phyloP scores from a whole-genome alignment of 768 basidiomycete genomes.

The Mrakia frigida region DNA sequence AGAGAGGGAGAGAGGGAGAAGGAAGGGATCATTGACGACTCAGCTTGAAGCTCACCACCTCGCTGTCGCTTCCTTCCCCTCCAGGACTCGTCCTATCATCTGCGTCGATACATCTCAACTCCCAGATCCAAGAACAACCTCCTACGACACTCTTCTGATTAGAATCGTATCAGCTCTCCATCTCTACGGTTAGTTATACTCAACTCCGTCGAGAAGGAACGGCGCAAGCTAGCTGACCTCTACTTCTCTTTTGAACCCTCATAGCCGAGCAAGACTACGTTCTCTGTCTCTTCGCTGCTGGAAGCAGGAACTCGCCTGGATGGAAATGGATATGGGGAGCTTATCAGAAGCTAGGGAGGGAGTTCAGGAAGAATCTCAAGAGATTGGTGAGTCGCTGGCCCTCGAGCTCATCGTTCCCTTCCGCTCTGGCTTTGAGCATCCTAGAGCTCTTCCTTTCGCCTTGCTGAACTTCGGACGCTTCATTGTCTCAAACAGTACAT shows the following conservation, averaged over 20 bases:
- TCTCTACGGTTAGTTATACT: conserved; percentile 5
- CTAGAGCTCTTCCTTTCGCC: not conserved
- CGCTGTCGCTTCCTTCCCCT: conserved; percentile 21
- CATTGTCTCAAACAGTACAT: conserved; percentile 56
- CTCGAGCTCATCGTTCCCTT: not conserved
- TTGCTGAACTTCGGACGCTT: not conserved
- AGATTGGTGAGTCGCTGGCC: conserved; percentile 58
- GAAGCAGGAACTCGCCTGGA: conserved; percentile 63
- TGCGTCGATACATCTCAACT: conserved; percentile 75
- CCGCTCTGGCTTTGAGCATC: not conserved
- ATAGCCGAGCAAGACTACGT: conserved; percentile 84
- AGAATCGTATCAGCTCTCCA: conserved; percentile 45
- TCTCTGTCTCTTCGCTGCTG: conserved; percentile 79
- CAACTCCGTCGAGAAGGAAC: conserved; percentile 60
- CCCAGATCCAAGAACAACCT: conserved; percentile 60
- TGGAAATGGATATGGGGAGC: conserved; percentile 94
- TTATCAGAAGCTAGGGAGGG: conserved; percentile 66
- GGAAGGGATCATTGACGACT: too few species aligned
- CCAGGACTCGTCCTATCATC: conserved; percentile 54
- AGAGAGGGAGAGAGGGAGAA: not conserved
- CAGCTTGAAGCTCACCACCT: conserved; percentile 5
- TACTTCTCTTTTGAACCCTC: not conserved
- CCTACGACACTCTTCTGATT: conserved; percentile 71
- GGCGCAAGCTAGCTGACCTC: conserved; percentile 44
- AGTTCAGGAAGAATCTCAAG: conserved; percentile 88